A percentile compares a stretch with the other conserved stretches of the same genome.
Evolutionary conservation across 176 grass and related monocot genomes (phyloP).

Genomic region (Eragrostis nindensis): DNA sequence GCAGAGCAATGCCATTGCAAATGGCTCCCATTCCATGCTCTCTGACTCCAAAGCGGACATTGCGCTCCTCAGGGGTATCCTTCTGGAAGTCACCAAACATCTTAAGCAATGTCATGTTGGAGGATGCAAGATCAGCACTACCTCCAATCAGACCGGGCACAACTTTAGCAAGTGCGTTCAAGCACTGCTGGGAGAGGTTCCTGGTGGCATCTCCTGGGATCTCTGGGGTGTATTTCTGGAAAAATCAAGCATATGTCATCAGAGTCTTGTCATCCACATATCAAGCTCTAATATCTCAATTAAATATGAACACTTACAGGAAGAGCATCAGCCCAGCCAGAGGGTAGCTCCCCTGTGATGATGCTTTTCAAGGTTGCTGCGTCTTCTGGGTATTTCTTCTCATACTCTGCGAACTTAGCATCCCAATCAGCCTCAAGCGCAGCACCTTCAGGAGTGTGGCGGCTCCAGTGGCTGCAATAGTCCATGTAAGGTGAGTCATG

Average conservation of each 20-base stretch:
- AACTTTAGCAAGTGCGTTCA: conserved; percentile 89
- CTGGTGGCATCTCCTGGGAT: conserved; percentile 90
- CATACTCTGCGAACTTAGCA: conserved; percentile 87
- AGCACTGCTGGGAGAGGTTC: conserved; percentile 89
- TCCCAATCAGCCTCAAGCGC: conserved; percentile 82
- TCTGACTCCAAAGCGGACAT: conserved; percentile 95
- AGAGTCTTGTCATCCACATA: conserved; percentile 28
- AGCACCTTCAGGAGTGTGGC: conserved; percentile 65
- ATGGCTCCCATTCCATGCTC: conserved; percentile 99
- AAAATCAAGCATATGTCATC: conserved; percentile 26
- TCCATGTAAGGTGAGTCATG: conserved; percentile 22
- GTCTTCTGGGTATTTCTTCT: conserved; percentile 89
- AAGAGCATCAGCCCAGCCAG: conserved; percentile 85
- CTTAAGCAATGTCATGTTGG: conserved; percentile 98
- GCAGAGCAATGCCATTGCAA: conserved; percentile 90
- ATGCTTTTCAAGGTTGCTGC: conserved; percentile 87
- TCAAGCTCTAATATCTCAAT: conserved; percentile 9
- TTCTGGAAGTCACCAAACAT: conserved; percentile 98
- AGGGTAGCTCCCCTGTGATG: conserved; percentile 75
- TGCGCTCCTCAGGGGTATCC: conserved; percentile 90
- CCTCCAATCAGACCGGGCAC: conserved; percentile 94
- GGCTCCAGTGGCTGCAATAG: conserved; percentile 90
- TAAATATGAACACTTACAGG: conserved; percentile 64
- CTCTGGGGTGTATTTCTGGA: conserved; percentile 89
- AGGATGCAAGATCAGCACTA: conserved; percentile 97